Base-by-base conservation (phyloP, 2,329 filamentous ascomycete genomes). In the Paradendryphiella salina region DNA sequence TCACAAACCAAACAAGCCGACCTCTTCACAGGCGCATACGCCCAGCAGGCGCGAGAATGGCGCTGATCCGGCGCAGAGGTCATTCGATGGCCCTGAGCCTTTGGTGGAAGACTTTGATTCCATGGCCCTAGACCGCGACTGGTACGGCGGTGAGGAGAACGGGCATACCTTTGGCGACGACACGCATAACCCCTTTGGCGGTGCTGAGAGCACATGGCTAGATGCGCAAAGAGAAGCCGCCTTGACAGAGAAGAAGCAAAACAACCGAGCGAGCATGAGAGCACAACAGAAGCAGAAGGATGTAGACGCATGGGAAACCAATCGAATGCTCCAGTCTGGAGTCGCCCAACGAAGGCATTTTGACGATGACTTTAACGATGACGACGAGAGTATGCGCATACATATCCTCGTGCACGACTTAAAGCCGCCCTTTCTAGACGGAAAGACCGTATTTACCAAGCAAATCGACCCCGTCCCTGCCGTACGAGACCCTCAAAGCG, bases 271-370 rank as follows among this genome's bases (percentile, higher is more conserved):
- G 70, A 90, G 85, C 67, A 88, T 88, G 36, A 82, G 89, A 42
- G 86, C 87, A 54, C 81, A 90, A 50, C 90, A 96, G 74, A 89
- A 92, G 64, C 90, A 96, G 72, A 91, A 89, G 69, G 94, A 99
- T 69, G 91, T 94, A 35, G 94, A 99, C 74, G 93, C 92, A 0
- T 99, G 94, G 94, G 95, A 99, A 74, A 94, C 93, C 13, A 99
- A 99, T 72, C 89, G 94, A 52, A 97, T 99, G 94, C 81, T 99
- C 54, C 94, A 92, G 1, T 96, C 92, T 15, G 93, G 93, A 49
- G 92, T 99, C 14, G 94, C 94, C 14, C 95, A 99, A 73, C 81
- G 93, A 66, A 80, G 90, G 60, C 89, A 94, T 64, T 84, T 90
- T 69, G 86, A 86, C 18, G 82, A 84, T 39, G 90, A 94, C 67